Evolutionary conservation across 495 filamentous ascomycete genomes (phyloP).

Genomic region (Cairneyella variabilis): DNA sequence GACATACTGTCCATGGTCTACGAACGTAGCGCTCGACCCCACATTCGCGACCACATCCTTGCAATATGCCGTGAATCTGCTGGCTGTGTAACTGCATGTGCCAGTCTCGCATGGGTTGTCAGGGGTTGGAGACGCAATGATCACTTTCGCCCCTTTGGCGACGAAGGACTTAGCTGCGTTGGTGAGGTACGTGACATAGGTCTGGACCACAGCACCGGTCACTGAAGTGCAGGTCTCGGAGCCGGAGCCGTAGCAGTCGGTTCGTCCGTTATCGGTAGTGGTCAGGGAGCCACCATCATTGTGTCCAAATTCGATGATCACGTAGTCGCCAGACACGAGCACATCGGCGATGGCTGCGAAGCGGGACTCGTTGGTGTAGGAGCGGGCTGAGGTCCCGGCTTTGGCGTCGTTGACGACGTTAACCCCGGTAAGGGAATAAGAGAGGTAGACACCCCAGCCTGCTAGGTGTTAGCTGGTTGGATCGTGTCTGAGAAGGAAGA

Average conservation of each 20-base stretch:
- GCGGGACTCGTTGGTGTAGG: slow-evolving; percentile 56
- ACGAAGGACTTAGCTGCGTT: slow-evolving; percentile 47
- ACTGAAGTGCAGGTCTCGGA: slow-evolving; percentile 46
- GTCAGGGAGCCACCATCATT: slow-evolving; percentile 62
- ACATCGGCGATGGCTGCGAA: slow-evolving; percentile 49
- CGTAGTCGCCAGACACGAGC: slow-evolving; percentile 46
- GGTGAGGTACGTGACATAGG: slow-evolving; percentile 42
- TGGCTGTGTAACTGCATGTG: slow-evolving; percentile 35
- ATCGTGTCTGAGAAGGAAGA: neutral
- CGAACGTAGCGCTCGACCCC: slow-evolving; percentile 42
- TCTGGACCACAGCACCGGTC: slow-evolving; percentile 18
- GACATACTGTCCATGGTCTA: slow-evolving; percentile 59
- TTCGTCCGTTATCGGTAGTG: slow-evolving; percentile 56
- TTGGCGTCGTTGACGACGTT: slow-evolving; percentile 56
- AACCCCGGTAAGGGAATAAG: slow-evolving; percentile 38
- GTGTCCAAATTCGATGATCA: slow-evolving; percentile 46
- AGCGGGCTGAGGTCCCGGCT: slow-evolving; percentile 55
- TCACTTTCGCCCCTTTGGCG: slow-evolving; percentile 57
- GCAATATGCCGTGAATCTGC: slow-evolving; percentile 57
- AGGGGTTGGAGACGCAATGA: slow-evolving; percentile 60
- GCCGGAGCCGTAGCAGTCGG: slow-evolving; percentile 51
- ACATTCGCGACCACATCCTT: slow-evolving; percentile 43
- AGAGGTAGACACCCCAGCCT: slow-evolving; percentile 60
- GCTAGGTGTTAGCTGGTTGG: neutral
- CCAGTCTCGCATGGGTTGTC: slow-evolving; percentile 60